These are phyloP conservation scores for Scedosporium minutisporum DNA, from an alignment of 2,329 filamentous ascomycete genomes.

Conservation along the genomic window DNA sequence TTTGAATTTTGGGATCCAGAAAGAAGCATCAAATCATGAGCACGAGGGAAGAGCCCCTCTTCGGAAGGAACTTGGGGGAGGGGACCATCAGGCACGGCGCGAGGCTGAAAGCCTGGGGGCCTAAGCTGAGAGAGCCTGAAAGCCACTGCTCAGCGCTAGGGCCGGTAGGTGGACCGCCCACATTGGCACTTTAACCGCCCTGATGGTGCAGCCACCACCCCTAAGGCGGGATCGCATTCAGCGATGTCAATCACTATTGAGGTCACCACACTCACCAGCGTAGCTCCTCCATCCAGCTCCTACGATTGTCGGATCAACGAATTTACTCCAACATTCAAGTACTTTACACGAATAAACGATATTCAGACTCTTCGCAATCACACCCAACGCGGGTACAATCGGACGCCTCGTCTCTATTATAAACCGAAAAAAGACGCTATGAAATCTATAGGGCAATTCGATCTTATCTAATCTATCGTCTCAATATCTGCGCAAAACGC, in stretches of 20 bases:
- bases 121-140: background rate
- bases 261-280: too few relatives aligned
- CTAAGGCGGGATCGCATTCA: too few relatives aligned
- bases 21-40: background rate
- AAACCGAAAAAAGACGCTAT: too few relatives aligned
- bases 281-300: too few relatives aligned
- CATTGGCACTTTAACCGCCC: background rate
- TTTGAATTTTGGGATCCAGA: background rate
- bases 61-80: background rate
- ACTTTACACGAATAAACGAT: too few relatives aligned
- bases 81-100: background rate
- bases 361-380: too few relatives aligned
- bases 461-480: background rate
- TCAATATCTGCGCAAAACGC: background rate
- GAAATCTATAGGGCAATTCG: background rate
- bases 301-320: too few relatives aligned
- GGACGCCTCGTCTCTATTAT: too few relatives aligned
- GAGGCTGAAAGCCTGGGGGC: background rate
- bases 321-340: too few relatives aligned
- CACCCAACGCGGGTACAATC: too few relatives aligned
- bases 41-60: constrained; percentile 1
- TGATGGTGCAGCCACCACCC: too few relatives aligned
- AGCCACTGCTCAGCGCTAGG: background rate
- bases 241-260: too few relatives aligned
- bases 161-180: background rate